phyloP scores from a whole-genome alignment of 192 early-diverging fungal genomes.

The Entrophospora sp. region DNA sequence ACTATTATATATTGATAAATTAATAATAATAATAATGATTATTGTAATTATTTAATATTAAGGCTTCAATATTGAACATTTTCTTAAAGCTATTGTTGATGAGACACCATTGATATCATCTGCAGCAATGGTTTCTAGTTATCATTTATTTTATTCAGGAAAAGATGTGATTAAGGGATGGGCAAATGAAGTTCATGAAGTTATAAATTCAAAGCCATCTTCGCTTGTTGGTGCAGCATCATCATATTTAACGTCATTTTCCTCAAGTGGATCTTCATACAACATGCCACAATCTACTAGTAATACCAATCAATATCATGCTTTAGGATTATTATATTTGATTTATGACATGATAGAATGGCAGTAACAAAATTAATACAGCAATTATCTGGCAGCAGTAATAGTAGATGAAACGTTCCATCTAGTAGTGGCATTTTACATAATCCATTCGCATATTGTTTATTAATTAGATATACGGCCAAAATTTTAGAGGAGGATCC shows the following conservation, averaged over 20 bases:
- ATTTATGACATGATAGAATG: slow-evolving; percentile 96
- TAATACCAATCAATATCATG: slow-evolving; percentile 95
- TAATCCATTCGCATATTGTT: slow-evolving; percentile 81
- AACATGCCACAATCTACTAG: slow-evolving; percentile 50
- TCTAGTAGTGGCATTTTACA: slow-evolving; percentile 48
- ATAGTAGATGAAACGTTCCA: slow-evolving; percentile 39
- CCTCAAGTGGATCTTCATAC: slow-evolving; percentile 30
- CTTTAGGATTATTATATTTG: slow-evolving; percentile 88
- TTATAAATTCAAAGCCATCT: slow-evolving; percentile 71
- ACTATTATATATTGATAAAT: no score
- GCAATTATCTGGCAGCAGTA: slow-evolving; percentile 55
- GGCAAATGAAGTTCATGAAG: slow-evolving; percentile 96
- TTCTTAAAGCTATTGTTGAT: slow-evolving; percentile 96
- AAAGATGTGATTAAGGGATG: slow-evolving; percentile 93
- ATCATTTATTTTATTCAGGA: slow-evolving; percentile 75
- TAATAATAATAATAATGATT: no score
- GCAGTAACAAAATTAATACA: slow-evolving; percentile 95
- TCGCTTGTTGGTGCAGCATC: slow-evolving; percentile 41
- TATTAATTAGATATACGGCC: slow-evolving; percentile 87
- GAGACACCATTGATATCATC: slow-evolving; percentile 81
- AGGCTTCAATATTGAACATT: slow-evolving; percentile 94
- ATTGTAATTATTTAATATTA: not conserved
- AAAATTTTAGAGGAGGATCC: slow-evolving; percentile 77
- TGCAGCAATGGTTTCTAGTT: slow-evolving; percentile 84
- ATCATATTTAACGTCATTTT: slow-evolving; percentile 45